Evolutionary conservation across 164 flowering plant species (phyloP).

Genomic region (Kalanchoe fedtschenkoi): DNA sequence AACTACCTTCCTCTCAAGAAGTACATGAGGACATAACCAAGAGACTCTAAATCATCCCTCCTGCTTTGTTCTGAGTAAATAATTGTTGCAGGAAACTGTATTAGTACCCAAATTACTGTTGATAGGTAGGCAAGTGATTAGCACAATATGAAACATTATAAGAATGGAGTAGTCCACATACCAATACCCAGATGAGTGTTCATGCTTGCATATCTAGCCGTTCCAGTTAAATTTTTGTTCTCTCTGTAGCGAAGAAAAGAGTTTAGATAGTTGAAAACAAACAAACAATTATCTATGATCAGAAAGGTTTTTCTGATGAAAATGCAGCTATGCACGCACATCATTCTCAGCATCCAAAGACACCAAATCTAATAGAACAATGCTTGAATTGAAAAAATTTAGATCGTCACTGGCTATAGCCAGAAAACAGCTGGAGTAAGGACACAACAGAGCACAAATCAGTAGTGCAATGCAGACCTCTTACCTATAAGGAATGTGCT

Average conservation of each 20-base stretch:
- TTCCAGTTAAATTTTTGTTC: conserved; percentile 83
- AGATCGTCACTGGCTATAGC: neutral
- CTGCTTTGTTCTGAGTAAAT: conserved; percentile 63
- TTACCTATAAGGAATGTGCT: conserved; percentile 79
- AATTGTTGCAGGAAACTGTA: conserved; percentile 3
- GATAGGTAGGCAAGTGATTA: neutral
- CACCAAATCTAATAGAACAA: neutral
- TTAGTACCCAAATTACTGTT: neutral
- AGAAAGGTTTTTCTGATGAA: neutral
- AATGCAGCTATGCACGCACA: neutral
- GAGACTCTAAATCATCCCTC: conserved; percentile 89
- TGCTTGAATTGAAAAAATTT: neutral
- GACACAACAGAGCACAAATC: neutral
- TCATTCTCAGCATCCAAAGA: neutral
- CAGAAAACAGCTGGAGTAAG: neutral
- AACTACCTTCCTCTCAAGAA: conserved; percentile 83
- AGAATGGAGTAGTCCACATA: conserved; percentile 17
- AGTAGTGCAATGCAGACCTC: conserved; percentile 1
- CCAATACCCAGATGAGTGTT: conserved; percentile 94
- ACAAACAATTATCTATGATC: neutral
- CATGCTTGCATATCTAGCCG: conserved; percentile 92
- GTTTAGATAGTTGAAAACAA: neutral
- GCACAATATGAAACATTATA: neutral
- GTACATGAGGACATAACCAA: conserved; percentile 88
- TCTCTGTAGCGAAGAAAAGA: conserved; percentile 38